Evolutionary conservation across 2,329 filamentous ascomycete species (phyloP), one percentile per base, ranked within the genome.

Genomic region (Pseudohalonectria lignicola): DNA sequence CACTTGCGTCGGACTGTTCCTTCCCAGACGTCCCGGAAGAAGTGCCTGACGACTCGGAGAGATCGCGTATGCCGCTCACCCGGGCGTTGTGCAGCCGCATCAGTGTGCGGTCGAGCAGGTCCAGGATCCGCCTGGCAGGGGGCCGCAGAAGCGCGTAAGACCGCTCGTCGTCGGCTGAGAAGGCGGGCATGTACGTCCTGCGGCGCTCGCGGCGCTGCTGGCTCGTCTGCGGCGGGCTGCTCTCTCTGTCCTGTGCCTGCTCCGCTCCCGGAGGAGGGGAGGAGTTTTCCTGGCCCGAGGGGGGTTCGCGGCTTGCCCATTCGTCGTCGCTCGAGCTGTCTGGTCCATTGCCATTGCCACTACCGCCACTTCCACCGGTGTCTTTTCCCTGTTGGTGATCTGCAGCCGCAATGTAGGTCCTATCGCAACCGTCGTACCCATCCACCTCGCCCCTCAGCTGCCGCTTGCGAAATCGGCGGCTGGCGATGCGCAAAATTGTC

Each of bases 141-240:
- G 86, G 85, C 1, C 70, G 69, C 13, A 94, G 62, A 5, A 93
- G 63, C 2, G 59, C 54, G 41, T 70, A 64, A 1, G 85, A 83
- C 34, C 66, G 54, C 2, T 82, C 77, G 46, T 94, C 86, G 48
- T 94, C 80, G 2, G 76, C 70, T 7, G 82, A 71, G 5, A 85
- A 58, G 2, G 69, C 64, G 0, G 82, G 75, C 10, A 57, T 55
- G 25, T 64, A 61, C 0, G 53, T 54, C 36, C 18, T 11, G 6
- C 15, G 13, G 8, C 16, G 17, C n/a, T 30, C 20, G 13, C 16
- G 15, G 19, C 4, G 31, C 17, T 33, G 31, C 12, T 18, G 31
- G 31, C 4, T 35, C 30, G 12, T 41, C 36, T 31, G 31, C 15
- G 15, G 31, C 4, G 31, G 31, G 31, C 31, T 33, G 20, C 17